Evolutionary conservation across 495 filamentous ascomycete genomes (phyloP).

Genomic region (Xylaria longipes): DNA sequence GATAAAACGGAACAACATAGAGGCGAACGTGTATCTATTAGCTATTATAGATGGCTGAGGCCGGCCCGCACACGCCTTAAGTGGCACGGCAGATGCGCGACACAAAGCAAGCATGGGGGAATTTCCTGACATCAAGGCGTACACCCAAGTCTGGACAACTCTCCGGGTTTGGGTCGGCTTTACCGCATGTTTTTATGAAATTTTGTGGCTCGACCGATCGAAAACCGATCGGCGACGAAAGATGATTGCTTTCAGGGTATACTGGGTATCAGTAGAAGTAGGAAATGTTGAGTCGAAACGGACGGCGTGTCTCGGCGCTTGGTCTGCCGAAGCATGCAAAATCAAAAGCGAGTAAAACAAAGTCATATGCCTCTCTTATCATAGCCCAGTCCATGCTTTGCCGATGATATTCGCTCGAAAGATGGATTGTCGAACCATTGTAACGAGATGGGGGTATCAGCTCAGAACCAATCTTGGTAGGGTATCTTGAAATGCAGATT

Average conservation of each 20-base stretch:
- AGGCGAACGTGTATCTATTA: conserved; percentile 44
- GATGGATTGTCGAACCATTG: conserved; percentile 29
- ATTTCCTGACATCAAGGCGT: conserved; percentile 25
- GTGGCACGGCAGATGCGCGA: conserved; percentile 35
- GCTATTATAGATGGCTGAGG: conserved; percentile 45
- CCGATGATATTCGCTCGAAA: conserved; percentile 22
- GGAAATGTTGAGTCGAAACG: conserved; percentile 42
- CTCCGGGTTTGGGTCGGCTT: conserved; percentile 4
- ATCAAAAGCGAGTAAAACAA: conserved; percentile 43
- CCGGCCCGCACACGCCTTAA: conserved; percentile 30
- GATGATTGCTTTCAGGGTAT: conserved; percentile 40
- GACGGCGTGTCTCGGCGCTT: conserved; percentile 40
- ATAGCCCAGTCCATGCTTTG: conserved; percentile 30
- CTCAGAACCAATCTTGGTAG: conserved; percentile 56
- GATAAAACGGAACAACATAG: conserved; percentile 11
- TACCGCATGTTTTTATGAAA: conserved; percentile 13
- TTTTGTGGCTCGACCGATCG: conserved; percentile 17
- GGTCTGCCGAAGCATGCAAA: conserved; percentile 41
- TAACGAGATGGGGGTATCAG: conserved; percentile 53
- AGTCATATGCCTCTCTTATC: conserved; percentile 40
- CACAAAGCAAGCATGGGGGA: conserved; percentile 23
- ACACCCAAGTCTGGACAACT: conserved; percentile 3
- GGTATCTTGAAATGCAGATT: conserved; percentile 64
- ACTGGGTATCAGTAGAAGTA: conserved; percentile 47
- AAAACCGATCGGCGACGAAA: conserved; percentile 27